Conservation (phyloP, 2,329 filamentous ascomycete species). For the Akanthomyces lecanii region DNA sequence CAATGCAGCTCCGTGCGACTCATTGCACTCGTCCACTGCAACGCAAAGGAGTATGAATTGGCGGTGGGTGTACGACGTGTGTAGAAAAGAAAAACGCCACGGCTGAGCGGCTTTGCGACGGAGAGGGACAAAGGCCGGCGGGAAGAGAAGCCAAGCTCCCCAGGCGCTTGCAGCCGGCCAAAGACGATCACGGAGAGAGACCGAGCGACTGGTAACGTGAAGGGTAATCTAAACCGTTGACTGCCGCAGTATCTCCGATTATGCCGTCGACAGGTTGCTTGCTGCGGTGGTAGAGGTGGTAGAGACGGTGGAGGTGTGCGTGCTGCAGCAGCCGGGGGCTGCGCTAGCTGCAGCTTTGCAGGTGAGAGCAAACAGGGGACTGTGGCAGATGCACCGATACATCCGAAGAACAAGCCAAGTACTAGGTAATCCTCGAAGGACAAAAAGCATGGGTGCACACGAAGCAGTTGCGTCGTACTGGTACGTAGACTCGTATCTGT, state of each 20-base stretch:
- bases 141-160: background rate
- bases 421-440: background rate
- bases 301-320: background rate
- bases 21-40: background rate
- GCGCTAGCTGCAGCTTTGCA: background rate
- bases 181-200: slow-evolving; percentile 10
- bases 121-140: background rate
- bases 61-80: background rate
- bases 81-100: background rate
- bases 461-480: background rate
- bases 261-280: slow-evolving; percentile 1
- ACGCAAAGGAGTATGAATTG: background rate
- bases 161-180: background rate
- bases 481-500: background rate
- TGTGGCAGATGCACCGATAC: background rate
- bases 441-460: background rate
- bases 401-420: background rate
- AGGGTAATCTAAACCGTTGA: slow-evolving; percentile 9
- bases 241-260: slow-evolving; percentile 13
- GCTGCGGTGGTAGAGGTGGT: background rate
- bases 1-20: background rate
- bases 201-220: slow-evolving; percentile 11
- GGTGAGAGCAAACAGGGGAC: too few species aligned
- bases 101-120: slow-evolving; percentile 13
- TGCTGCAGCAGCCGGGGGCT: background rate